Base-by-base conservation (phyloP, 192 early-diverging fungal species). In the Backusella sp. region DNA sequence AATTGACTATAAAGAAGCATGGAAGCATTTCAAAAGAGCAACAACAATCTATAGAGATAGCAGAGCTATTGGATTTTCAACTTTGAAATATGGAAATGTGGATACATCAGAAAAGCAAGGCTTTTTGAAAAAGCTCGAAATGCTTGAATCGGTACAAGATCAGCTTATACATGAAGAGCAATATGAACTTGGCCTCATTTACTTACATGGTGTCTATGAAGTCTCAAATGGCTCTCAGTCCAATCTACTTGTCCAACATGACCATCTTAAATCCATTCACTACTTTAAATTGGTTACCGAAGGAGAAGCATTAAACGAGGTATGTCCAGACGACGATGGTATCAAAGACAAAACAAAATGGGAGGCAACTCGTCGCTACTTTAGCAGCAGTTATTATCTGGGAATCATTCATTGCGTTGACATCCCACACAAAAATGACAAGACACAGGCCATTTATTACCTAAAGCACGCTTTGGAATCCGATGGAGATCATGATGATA, bases 381-480 rank as follows among this genome's bases (percentile, higher is more conserved):
- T 59, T 37, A 68, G 70, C 4, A 68, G 68, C 15, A 59, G 52
- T 32, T 35, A 56, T 34, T 46, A 70, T 39, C 34, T 76, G 32
- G 75, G 46, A 0, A n/a, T 70, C 12, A 34, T 76, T 5, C 52
- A 53, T n/a, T 53, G 52, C n/a, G 52, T 21, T 53, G n/a, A 53
- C 19, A 39, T 76, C 7, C 59, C 49, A 44, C 6, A n/a, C 4
- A 53, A 3, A 19, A 21, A 68, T 15, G 66, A 70, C 21, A 68
- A 70, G 14, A 52, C 68, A n/a, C 35, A 49, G 39, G 75, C 75
- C 14, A 62, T 76, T 70, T 67, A 76, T 37, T 76, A 46, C 15
- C 69, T 36, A 2, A 49, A 46, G 23, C 34, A 49, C 17, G 75
- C 67, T 15, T 44, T 17, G 2, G 1, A 14, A 17, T 67, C 75